Base-by-base conservation (phyloP, 1,284 basidiomycete species). In the Ganoderma boninense region DNA sequence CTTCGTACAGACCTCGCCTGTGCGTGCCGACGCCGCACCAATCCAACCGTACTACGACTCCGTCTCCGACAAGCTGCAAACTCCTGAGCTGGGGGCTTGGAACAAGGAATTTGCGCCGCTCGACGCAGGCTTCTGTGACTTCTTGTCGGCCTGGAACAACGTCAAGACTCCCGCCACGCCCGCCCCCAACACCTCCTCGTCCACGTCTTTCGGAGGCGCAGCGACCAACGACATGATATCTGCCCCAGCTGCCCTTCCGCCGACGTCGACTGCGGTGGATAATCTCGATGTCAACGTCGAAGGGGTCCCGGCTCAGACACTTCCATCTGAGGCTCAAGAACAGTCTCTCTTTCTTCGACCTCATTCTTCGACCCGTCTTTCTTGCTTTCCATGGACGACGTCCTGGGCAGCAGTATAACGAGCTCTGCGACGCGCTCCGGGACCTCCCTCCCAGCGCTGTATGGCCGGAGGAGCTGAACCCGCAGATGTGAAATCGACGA, bases 61-160 rank as follows among this genome's bases (percentile, higher is more conserved):
- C 35, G 2, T 23, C 18, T 40, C 40, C 35, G 16, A 35, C 18
- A 10, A 18, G 1, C 10, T 10, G 7, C n/a, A 38, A 10, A 13
- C 16, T 23, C 2, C 57, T 61, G 67, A 56, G 20, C 2, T 70
- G 18, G 44, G 72, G 75, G 16, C 32, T 8, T 60, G 57, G 57
- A 5, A 60, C 20, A 40, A 35, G 11, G 57, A 29, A n/a, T n/a
- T 35, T 32, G 57, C 57, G 11, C 61, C 43, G 11, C 61, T 62
- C 40, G 42, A 62, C 42, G 40, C 42, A 4, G 43, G 42, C 13
- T 43, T 46, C 42, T 46, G 42, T 14, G 43, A 62, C 18, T 43
- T 62, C 6, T n/a, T 23, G 42, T 26, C 61, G 8, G 26, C 42
- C 23, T 43, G 42, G 26, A 20, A 10, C 61, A 26, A 40, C 40